A percentile compares a stretch with the other conserved stretches of the same genome.
These are phyloP conservation scores for Cercis canadensis DNA, from an alignment of 306 rosid genomes.

Conservation along the genomic window DNA sequence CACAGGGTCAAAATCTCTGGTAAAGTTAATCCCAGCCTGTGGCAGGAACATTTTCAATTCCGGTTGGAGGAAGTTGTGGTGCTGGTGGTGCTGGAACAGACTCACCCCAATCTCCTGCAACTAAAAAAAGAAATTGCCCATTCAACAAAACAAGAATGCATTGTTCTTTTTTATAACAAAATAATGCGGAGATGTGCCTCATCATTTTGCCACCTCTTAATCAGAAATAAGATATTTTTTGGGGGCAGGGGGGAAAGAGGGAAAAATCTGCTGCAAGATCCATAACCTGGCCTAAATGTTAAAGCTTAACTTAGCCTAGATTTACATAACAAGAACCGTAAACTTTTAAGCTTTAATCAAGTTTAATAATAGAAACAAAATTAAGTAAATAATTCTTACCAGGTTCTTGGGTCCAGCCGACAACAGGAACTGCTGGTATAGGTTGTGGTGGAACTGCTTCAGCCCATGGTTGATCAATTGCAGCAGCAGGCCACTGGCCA, in stretches of 20 bases:
- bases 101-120: constrained; percentile 52
- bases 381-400: constrained; percentile 30
- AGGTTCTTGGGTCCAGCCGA: constrained; percentile 46
- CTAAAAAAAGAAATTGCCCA: not conserved
- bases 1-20: constrained; percentile 1
- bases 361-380: not conserved
- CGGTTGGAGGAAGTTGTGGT: constrained; percentile 7
- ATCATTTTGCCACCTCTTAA: too few relatives aligned
- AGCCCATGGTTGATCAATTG: constrained; percentile 42
- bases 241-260: too few relatives aligned
- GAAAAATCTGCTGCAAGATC: too few relatives aligned
- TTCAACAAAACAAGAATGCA: too few relatives aligned
- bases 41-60: constrained; percentile 34
- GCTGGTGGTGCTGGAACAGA: constrained; percentile 32
- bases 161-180: too few relatives aligned
- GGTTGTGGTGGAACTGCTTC: constrained; percentile 46
- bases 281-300: too few relatives aligned
- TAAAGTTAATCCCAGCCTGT: constrained; percentile 49
- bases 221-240: too few relatives aligned
- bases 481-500: constrained; percentile 48
- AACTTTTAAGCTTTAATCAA: too few relatives aligned
- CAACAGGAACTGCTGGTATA: constrained; percentile 43
- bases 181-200: too few relatives aligned
- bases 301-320: too few relatives aligned
- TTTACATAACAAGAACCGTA: too few relatives aligned